Base-by-base conservation (phyloP, 2,329 filamentous ascomycete genomes). In the Dactylellina haptotyla region DNA sequence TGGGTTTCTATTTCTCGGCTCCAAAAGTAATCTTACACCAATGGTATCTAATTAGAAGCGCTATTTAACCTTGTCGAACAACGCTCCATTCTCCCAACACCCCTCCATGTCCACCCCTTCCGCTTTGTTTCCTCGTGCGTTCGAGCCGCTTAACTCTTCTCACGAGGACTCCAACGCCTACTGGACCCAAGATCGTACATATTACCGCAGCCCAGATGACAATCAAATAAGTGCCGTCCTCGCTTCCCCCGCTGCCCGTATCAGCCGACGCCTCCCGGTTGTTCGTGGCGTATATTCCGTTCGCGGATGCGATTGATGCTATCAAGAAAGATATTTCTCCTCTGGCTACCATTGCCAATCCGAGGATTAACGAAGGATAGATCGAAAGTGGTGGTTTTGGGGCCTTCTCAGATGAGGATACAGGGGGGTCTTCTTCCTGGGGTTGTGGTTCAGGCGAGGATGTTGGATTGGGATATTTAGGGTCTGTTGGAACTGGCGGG, bases 321-420 rank as follows among this genome's bases (percentile, higher is more conserved):
- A 95, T 91, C 45, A 94, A 80, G 74, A 92, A 92, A 0, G 90
- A 90, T 32, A 94, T 91, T 79, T 95, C 91, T 0, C 91, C 90
- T n/a, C 90, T 84, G 0, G 90, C 87, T 0, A 90, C 86, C 90
- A 94, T 94, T 1, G 87, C 87, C 16, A 85, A 82, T 0, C 88
- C 88, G 0, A 93, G 81, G 1, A 93, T 73, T 0, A 73, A 30
- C 4, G 61, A 54, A 0, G 90, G 89, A 74, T 92, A 89, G 0
- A 91, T 81, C 0, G 89, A 92, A 2, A 84, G 85, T 87, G 0
- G 81, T 77, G 4, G 81, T 78, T 62, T 51, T 56, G 57, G 57
- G 3, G 46, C 18, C n/a, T 23, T 43, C 10, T 39, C 16, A 30
- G 26, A 18, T 16, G 54, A 1, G 26, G 23, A 14, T 39, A 16